phyloP scores from a whole-genome alignment of 2,329 filamentous ascomycete genomes.

The Epichloe sibirici region DNA sequence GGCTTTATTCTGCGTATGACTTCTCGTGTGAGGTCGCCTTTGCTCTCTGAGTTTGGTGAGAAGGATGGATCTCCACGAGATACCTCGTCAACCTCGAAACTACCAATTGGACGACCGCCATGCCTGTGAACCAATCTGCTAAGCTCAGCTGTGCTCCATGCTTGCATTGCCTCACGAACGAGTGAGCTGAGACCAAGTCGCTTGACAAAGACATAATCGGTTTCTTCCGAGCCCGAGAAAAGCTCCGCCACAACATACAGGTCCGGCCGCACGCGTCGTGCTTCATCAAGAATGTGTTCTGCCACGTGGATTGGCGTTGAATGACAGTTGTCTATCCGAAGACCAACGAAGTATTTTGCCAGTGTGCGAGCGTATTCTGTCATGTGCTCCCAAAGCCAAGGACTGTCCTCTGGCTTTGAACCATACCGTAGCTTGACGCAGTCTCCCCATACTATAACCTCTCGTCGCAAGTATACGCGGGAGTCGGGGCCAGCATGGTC shows the following conservation, averaged over 20 bases:
- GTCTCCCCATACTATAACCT: slow-evolving; percentile 97
- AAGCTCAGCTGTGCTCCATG: slow-evolving; percentile 88
- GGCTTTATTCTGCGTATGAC: slow-evolving; percentile 71
- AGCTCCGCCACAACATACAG: slow-evolving; percentile 89
- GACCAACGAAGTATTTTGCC: slow-evolving; percentile 88
- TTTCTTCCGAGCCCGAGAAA: slow-evolving; percentile 90
- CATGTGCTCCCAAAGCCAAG: slow-evolving; percentile 94
- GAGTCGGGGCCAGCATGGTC: slow-evolving; percentile 89
- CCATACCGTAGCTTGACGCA: slow-evolving; percentile 96
- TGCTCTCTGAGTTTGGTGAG: slow-evolving; percentile 16
- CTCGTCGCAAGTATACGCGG: slow-evolving; percentile 83
- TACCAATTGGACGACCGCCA: slow-evolving; percentile 87
- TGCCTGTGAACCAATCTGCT: slow-evolving; percentile 89
- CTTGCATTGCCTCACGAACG: slow-evolving; percentile 96
- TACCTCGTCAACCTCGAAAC: slow-evolving; percentile 88
- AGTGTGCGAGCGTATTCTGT: slow-evolving; percentile 80
- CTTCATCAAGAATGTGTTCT: slow-evolving; percentile 88
- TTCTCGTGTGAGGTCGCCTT: slow-evolving; percentile 37
- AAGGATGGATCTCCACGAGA: slow-evolving; percentile 43
- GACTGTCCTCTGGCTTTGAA: slow-evolving; percentile 65
- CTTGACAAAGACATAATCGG: slow-evolving; percentile 93
- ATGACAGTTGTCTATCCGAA: slow-evolving; percentile 96
- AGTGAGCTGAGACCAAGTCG: slow-evolving; percentile 80
- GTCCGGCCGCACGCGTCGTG: slow-evolving; percentile 75
- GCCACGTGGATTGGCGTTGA: slow-evolving; percentile 92